These are phyloP conservation scores for Aureobasidium namibiae DNA, from an alignment of 2,329 filamentous ascomycete species.

Conservation along the genomic window DNA sequence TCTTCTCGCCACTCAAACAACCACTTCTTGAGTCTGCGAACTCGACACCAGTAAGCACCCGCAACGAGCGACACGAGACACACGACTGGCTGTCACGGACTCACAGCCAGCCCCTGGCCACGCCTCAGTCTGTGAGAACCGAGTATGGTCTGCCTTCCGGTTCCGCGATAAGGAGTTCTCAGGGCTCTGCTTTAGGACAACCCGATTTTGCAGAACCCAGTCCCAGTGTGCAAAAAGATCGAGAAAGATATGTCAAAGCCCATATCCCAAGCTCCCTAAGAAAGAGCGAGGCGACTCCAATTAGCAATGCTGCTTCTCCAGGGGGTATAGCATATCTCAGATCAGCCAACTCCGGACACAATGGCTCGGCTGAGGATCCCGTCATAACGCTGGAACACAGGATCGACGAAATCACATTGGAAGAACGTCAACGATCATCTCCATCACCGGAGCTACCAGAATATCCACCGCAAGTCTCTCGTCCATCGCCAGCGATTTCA, in stretches of 20 bases:
- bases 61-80: background rate
- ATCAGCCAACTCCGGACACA: background rate
- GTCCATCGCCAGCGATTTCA: slow-evolving; percentile 16
- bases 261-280: background rate
- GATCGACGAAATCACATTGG: background rate
- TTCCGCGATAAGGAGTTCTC: background rate
- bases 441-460: background rate
- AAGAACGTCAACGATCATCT: background rate
- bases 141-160: background rate
- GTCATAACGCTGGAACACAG: background rate
- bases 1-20: slow-evolving; percentile 27
- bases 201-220: background rate
- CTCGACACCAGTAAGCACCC: background rate
- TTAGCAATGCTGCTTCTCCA: background rate
- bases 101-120: background rate
- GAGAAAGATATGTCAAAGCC: background rate
- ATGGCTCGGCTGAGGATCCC: background rate
- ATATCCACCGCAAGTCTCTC: background rate
- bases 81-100: background rate
- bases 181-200: background rate
- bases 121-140: background rate
- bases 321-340: background rate
- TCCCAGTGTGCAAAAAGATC: background rate
- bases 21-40: background rate
- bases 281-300: background rate